These are phyloP conservation scores for Ampelomyces quisqualis DNA, from an alignment of 2,329 filamentous ascomycete genomes.

Conservation along the genomic window DNA sequence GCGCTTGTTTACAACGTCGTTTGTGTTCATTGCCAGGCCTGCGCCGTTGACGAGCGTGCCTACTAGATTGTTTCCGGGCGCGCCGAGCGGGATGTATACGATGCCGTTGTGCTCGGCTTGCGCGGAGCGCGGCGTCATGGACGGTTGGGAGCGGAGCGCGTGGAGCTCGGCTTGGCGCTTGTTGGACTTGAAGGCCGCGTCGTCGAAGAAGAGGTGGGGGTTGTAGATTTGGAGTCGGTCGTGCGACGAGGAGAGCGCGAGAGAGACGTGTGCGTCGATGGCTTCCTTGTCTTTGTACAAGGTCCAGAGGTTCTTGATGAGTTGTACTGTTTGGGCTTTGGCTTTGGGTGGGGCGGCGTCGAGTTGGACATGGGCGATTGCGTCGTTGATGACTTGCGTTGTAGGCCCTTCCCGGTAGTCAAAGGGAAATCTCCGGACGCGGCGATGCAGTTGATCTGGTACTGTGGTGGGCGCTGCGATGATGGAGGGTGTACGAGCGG, in stretches of 20 bases:
- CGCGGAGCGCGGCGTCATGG: slow-evolving; percentile 58
- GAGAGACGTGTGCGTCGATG: slow-evolving; percentile 57
- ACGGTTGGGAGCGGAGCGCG: slow-evolving; percentile 53
- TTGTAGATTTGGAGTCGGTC: slow-evolving; percentile 54
- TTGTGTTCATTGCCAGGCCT: slow-evolving; percentile 86
- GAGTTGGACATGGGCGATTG: slow-evolving; percentile 57
- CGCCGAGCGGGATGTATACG: slow-evolving; percentile 67
- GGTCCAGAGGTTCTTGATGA: slow-evolving; percentile 57
- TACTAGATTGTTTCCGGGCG: slow-evolving; percentile 60
- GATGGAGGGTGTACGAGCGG: slow-evolving; percentile 62
- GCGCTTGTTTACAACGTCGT: slow-evolving; percentile 69
- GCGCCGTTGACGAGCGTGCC: slow-evolving; percentile 88
- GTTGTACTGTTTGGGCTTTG: slow-evolving; percentile 48
- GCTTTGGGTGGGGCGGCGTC: slow-evolving; percentile 48
- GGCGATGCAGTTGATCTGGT: slow-evolving; percentile 45
- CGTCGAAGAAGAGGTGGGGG: slow-evolving; percentile 66
- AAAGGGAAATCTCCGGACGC: slow-evolving; percentile 61
- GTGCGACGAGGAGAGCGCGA: slow-evolving; percentile 44
- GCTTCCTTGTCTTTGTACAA: slow-evolving; percentile 67
- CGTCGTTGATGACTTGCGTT: slow-evolving; percentile 43
- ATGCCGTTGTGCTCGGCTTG: slow-evolving; percentile 71
- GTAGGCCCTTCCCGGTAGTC: slow-evolving; percentile 54
- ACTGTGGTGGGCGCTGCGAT: slow-evolving; percentile 58
- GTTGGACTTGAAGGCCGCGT: slow-evolving; percentile 64
- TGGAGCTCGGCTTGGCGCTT: slow-evolving; percentile 64